These are phyloP conservation scores for Hypoxylon fuscum DNA, from an alignment of 495 filamentous ascomycete species.

Conservation along the genomic window DNA sequence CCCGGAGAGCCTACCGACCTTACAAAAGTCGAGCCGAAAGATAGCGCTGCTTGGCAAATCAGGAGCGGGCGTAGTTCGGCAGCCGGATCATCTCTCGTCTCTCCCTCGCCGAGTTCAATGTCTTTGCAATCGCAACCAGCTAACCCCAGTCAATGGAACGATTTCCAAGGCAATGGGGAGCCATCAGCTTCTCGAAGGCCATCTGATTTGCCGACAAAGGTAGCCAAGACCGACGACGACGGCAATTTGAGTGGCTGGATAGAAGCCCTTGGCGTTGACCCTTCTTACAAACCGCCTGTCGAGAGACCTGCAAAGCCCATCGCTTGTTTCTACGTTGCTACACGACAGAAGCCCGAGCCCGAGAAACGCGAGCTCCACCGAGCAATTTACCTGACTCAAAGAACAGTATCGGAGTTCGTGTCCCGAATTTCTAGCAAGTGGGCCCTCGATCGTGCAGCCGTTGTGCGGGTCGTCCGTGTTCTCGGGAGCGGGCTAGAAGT, in stretches of 20 bases:
- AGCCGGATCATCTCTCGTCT: slow-evolving; percentile 69
- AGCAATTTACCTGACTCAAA: slow-evolving; percentile 84
- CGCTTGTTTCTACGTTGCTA: slow-evolving; percentile 88
- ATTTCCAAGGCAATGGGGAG: slow-evolving; percentile 48
- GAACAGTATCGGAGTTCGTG: slow-evolving; percentile 76
- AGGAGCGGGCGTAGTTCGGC: slow-evolving; percentile 64
- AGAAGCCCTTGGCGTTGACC: slow-evolving; percentile 89
- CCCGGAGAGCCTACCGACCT: slow-evolving; percentile 71
- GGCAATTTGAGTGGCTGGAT: slow-evolving; percentile 80
- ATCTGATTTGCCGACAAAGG: slow-evolving; percentile 60
- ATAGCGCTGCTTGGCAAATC: slow-evolving; percentile 63
- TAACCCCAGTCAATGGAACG: slow-evolving; percentile 47
- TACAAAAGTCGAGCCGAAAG: slow-evolving; percentile 64
- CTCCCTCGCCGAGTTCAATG: slow-evolving; percentile 73
- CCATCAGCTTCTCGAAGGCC: slow-evolving; percentile 52
- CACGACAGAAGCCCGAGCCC: slow-evolving; percentile 59
- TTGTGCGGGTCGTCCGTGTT: slow-evolving; percentile 75
- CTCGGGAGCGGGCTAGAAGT: slow-evolving; percentile 79
- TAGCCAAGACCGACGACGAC: slow-evolving; percentile 57
- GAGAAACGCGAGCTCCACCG: slow-evolving; percentile 75
- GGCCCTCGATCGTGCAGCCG: slow-evolving; percentile 73
- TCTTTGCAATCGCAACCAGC: slow-evolving; percentile 67
- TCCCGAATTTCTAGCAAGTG: slow-evolving; percentile 77
- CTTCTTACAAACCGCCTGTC: slow-evolving; percentile 80
- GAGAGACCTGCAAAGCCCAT: slow-evolving; percentile 75